These are phyloP conservation scores for Groenewaldozyma salmanticensis DNA, from an alignment of 805 yeast species.

Conservation along the genomic window DNA sequence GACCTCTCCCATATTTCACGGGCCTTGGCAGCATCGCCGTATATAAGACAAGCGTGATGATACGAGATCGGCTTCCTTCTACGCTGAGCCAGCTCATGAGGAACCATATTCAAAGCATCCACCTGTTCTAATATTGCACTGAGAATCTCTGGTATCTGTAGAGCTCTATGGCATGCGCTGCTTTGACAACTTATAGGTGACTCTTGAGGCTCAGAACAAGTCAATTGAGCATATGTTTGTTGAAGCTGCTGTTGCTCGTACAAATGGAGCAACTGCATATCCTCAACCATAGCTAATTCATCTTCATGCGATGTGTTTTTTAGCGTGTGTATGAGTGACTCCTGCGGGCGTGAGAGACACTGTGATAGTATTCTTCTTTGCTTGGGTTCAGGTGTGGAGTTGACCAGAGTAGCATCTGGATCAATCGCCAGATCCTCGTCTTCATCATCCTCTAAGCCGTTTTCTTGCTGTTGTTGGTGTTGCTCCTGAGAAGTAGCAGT, in stretches of 20 bases:
- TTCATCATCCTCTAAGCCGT: too few species aligned
- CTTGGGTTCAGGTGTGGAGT: neutral
- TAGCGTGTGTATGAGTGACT: neutral
- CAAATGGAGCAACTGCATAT: neutral
- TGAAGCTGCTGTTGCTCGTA: neutral
- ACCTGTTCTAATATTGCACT: constrained; percentile 49
- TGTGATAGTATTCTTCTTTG: neutral
- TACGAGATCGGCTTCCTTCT: constrained; percentile 62
- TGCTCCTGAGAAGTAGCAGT: too few species aligned
- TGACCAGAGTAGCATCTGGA: neutral
- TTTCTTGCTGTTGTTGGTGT: too few species aligned
- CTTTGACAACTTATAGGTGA: neutral
- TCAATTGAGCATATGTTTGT: neutral
- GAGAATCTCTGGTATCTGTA: constrained; percentile 70
- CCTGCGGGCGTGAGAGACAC: neutral
- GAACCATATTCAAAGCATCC: constrained; percentile 47
- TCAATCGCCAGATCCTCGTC: too few species aligned
- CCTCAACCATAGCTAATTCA: neutral
- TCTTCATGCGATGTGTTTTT: neutral
- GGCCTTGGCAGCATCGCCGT: constrained; percentile 45
- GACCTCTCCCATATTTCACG: constrained; percentile 34
- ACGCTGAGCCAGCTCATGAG: constrained; percentile 49
- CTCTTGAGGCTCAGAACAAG: too few species aligned
- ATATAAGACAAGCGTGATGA: constrained; percentile 58
- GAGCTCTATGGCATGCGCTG: constrained; percentile 34